Evolutionary conservation across 2,329 filamentous ascomycete species (phyloP).

Genomic region (Paraphaeosphaeria sporulosa): DNA sequence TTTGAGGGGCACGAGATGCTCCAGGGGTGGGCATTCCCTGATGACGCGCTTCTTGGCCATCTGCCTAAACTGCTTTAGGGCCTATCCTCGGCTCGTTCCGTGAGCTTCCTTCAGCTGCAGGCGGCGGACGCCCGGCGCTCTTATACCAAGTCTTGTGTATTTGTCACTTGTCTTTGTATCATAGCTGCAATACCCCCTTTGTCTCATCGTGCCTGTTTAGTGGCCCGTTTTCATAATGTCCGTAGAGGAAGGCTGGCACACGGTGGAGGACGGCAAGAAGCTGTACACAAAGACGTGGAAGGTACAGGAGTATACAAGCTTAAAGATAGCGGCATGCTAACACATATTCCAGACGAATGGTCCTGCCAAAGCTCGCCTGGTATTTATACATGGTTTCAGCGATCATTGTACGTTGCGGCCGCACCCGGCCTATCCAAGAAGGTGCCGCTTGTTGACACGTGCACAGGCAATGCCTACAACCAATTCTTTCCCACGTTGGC

Average conservation of each 20-base stretch:
- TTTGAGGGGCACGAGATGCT: conserved; percentile 1
- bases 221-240: conserved; percentile 35
- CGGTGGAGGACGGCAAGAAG: conserved; percentile 59
- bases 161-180: not conserved
- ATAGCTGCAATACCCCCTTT: not conserved
- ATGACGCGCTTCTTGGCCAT: conserved; percentile 6
- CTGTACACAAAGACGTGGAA: conserved; percentile 70
- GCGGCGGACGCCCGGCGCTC: not conserved
- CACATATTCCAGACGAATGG: conserved; percentile 59
- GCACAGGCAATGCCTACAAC: conserved; percentile 73
- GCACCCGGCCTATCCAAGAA: not conserved
- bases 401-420: conserved; percentile 67
- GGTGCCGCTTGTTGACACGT: conserved; percentile 25
- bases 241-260: conserved; percentile 61
- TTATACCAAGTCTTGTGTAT: not conserved
- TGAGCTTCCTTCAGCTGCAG: not conserved
- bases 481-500: conserved; percentile 76
- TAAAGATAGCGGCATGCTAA: not conserved
- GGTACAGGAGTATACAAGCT: conserved; percentile 43
- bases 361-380: conserved; percentile 71
- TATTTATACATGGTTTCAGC: conserved; percentile 89
- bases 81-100: conserved; percentile 7
- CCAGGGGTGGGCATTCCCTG: not conserved
- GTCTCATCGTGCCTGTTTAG: not conserved
- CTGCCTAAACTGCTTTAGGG: conserved; percentile 9